Conservation (phyloP, 257 asterid genomes). For the Echites panduratus region DNA sequence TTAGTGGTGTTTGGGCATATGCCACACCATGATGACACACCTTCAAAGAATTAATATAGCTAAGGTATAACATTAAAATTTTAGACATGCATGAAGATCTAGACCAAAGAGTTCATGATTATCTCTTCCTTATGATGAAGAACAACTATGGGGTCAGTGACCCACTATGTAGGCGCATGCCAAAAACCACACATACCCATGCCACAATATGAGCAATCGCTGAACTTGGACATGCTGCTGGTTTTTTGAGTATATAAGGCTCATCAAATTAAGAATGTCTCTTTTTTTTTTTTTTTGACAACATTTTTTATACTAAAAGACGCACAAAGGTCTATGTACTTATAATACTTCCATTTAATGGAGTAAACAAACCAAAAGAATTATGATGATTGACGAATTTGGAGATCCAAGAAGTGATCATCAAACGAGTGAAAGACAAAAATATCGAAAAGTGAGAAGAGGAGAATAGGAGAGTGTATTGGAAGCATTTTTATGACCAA, state of each 20-base stretch:
- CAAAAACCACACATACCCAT: slow-evolving; percentile 17
- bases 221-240: slow-evolving; percentile 32
- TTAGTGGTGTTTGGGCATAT: slow-evolving; percentile 11
- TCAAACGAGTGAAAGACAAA: slow-evolving; percentile 39
- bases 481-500: slow-evolving; percentile 22
- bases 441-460: slow-evolving; percentile 36
- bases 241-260: neutral
- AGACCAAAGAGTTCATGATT: neutral
- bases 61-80: neutral
- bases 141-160: slow-evolving; percentile 17
- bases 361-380: slow-evolving; percentile 5
- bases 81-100: neutral
- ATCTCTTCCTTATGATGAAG: neutral
- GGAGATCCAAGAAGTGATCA: slow-evolving; percentile 40
- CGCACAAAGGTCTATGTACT: slow-evolving; percentile 4
- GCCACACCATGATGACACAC: slow-evolving; percentile 11
- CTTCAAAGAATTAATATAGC: neutral
- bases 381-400: slow-evolving; percentile 33
- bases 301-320: neutral
- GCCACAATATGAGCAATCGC: slow-evolving; percentile 12
- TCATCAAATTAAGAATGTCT: neutral
- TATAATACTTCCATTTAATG: neutral
- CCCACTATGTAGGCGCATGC: slow-evolving; percentile 36
- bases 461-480: slow-evolving; percentile 27
- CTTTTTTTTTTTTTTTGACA: neutral